Percentiles rank a stretch among this genome's conserved stretches.
Conservation (phyloP, 148 eudicot species). For the Camellia sinensis region DNA sequence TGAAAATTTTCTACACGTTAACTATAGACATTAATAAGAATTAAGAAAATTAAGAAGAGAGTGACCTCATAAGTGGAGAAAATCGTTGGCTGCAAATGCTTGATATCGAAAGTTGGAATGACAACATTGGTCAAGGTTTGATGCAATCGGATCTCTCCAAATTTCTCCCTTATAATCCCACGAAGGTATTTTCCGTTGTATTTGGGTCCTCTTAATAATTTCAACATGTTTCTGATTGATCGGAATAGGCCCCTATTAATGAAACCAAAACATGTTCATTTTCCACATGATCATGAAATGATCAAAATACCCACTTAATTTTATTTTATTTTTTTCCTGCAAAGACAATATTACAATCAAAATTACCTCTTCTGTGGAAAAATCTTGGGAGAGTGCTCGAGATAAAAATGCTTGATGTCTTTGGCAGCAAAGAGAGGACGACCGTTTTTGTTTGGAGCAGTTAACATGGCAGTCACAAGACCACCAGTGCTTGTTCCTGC, state of each 20-base stretch:
- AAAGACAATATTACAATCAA: no score
- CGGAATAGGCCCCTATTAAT: no score
- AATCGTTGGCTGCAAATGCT: slow-evolving; percentile 12
- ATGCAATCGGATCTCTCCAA: slow-evolving; percentile 11
- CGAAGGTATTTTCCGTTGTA: slow-evolving; percentile 16
- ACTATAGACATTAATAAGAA: no score
- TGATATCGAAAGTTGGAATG: slow-evolving; percentile 17
- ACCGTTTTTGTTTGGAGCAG: slow-evolving; percentile 13
- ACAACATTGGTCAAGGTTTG: slow-evolving; percentile 20
- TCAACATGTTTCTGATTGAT: background rate
- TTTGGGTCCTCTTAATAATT: slow-evolving; percentile 12
- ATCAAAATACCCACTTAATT: no score
- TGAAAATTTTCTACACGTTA: no score
- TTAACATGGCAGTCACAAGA: slow-evolving; percentile 21
- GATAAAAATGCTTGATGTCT: slow-evolving; percentile 18
- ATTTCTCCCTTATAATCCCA: background rate
- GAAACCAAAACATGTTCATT: no score
- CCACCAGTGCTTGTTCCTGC: slow-evolving; percentile 25
- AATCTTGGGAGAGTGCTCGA: slow-evolving; percentile 18
- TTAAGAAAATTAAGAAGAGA: background rate
- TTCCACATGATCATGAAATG: no score
- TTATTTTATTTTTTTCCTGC: no score
- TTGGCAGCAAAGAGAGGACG: slow-evolving; percentile 20
- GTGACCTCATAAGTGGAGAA: slow-evolving; percentile 20
- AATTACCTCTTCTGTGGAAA: slow-evolving; percentile 21